phyloP scores from a whole-genome alignment of 306 rosid species.

The Argentina anserina region DNA sequence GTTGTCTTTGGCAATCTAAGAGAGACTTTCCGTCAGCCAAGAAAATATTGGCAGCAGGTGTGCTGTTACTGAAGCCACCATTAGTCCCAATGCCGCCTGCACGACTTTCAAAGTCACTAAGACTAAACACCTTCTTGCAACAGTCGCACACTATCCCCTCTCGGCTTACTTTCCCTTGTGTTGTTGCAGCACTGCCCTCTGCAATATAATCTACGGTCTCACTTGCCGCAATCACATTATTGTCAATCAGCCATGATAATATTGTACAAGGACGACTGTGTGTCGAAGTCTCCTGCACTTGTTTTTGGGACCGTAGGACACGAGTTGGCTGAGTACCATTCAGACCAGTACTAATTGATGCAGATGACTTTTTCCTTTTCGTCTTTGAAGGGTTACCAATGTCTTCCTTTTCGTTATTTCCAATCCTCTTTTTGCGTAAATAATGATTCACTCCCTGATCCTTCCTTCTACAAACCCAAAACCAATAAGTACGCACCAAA shows the following conservation, averaged over 20 bases:
- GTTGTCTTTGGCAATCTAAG: slow-evolving; percentile 48
- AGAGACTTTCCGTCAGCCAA: slow-evolving; percentile 66
- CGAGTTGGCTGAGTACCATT: slow-evolving; percentile 13
- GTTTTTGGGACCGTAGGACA: slow-evolving; percentile 49
- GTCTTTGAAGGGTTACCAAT: slow-evolving; percentile 21
- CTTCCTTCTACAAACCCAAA: neutral
- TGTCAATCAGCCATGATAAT: slow-evolving; percentile 81
- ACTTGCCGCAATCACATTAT: slow-evolving; percentile 53
- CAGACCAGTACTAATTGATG: slow-evolving; percentile 12
- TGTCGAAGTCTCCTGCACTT: slow-evolving; percentile 43
- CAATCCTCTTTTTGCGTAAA: neutral
- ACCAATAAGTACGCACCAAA: neutral
- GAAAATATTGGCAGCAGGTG: slow-evolving; percentile 50
- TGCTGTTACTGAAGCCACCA: slow-evolving; percentile 40
- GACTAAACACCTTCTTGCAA: slow-evolving; percentile 43
- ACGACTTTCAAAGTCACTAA: slow-evolving; percentile 50
- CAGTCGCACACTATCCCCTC: slow-evolving; percentile 76
- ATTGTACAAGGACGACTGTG: slow-evolving; percentile 50
- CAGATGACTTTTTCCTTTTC: slow-evolving; percentile 19
- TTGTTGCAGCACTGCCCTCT: slow-evolving; percentile 17
- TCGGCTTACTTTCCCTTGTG: slow-evolving; percentile 50
- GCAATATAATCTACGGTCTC: slow-evolving; percentile 47
- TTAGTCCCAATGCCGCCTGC: neutral
- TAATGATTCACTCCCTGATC: neutral
- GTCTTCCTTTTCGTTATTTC: no score